These are phyloP conservation scores for Penicillium paneum DNA, from an alignment of 2,329 filamentous ascomycete species.

Conservation along the genomic window DNA sequence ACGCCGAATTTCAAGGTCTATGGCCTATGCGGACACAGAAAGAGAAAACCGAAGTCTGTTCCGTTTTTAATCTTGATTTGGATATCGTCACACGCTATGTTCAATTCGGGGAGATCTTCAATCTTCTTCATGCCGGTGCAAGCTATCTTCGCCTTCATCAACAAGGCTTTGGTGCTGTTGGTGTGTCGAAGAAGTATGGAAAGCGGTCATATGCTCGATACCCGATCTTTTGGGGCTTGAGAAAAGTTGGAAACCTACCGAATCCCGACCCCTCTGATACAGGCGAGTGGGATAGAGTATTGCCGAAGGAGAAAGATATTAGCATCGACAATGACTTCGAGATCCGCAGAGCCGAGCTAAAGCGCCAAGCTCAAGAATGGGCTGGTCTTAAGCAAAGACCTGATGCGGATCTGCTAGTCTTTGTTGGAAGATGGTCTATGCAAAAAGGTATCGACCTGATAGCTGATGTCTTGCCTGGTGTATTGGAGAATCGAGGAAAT, in stretches of 20 bases:
- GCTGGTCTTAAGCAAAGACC: constrained; percentile 61
- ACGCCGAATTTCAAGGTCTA: constrained; percentile 66
- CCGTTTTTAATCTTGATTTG: constrained; percentile 60
- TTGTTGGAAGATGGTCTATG: constrained; percentile 67
- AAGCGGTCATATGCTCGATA: constrained; percentile 64
- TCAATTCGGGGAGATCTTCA: constrained; percentile 68
- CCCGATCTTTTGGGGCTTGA: constrained; percentile 66
- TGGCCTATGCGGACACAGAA: constrained; percentile 64
- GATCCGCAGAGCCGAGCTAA: constrained; percentile 51
- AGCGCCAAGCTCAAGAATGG: constrained; percentile 65
- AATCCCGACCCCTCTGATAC: constrained; percentile 66
- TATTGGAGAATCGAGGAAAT: constrained; percentile 59
- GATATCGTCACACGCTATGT: constrained; percentile 60
- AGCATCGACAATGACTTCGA: constrained; percentile 56
- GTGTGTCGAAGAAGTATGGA: constrained; percentile 66
- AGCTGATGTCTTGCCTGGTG: constrained; percentile 62
- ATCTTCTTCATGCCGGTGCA: constrained; percentile 64
- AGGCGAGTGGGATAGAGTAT: constrained; percentile 57
- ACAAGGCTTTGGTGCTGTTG: constrained; percentile 65
- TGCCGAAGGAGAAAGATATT: constrained; percentile 50
- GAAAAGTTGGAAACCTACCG: constrained; percentile 60
- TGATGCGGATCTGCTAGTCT: constrained; percentile 63
- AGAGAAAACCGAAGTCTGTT: constrained; percentile 62
- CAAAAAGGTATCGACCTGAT: constrained; percentile 68
- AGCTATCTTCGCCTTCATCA: constrained; percentile 66